Base-by-base conservation (phyloP, 345 rosid genomes). In the Carallia pectinifolia region DNA sequence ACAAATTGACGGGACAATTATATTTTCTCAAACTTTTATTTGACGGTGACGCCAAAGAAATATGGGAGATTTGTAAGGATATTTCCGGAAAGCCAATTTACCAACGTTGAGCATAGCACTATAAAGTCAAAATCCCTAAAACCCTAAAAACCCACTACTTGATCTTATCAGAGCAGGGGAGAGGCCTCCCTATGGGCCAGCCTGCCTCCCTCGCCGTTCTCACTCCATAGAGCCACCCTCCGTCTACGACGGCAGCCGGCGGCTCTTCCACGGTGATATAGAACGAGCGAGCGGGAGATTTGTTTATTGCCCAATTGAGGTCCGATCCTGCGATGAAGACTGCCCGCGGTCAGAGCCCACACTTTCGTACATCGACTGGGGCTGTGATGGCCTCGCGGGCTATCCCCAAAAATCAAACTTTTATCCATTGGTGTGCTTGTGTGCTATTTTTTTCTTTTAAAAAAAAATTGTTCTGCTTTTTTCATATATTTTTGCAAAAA, bases 111-210 rank as follows among this genome's bases (percentile, higher is more conserved):
- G 6, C 0, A 10, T 13, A 12, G 18, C 34, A 47, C 4, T 59
- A 53, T 70, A 62, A 36, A 47, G n/a, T 23, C 10, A 27, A 59
- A 64, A n/a, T 59, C 59, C 79, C 23, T 12, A 44, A 44, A 53
- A 0, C 1, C 0, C 1, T 0, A 27, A 1, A 1, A 9, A 31
- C 44, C 31, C 62, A 79, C 76, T 81, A 89, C 97, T 89, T 89
- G 96, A 91, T 89, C 96, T 89, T 91, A 89, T 89, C 95, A 61
- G 97, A 91, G 97, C 89, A 66, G 80, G 67, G 82, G 69, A 2
- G 36, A 18, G 53, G 34, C 1, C 4, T 74, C 63, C 33, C 33
- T 6, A 29, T 31, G 38, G 39, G 50, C 54, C 5, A 19, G 52
- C 65, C 56, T 16, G 44, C 19, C 34, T 4, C 34, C 34, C 34